Evolutionary conservation across 371 early-diverging fungal genomes (phyloP).

Genomic region (Mycotypha africana): DNA sequence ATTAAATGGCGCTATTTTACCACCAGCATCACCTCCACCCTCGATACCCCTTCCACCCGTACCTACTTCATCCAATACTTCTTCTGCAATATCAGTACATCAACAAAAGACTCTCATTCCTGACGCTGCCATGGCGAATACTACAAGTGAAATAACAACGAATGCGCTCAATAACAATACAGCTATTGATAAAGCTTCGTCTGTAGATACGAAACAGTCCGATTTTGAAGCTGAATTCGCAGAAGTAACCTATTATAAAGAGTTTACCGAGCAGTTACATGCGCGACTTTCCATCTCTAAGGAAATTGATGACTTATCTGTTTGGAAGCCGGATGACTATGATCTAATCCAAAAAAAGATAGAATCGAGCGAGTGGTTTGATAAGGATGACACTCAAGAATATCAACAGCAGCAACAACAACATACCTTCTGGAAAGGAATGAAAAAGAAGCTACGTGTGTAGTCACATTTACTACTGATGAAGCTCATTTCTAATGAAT

Average conservation of each 20-base stretch:
- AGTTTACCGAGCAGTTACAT: conserved; percentile 22
- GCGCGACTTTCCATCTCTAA: conserved; percentile 18
- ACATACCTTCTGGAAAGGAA: conserved; percentile 29
- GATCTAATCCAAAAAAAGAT: conserved; percentile 16
- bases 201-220: background rate
- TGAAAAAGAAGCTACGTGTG: conserved; percentile 25
- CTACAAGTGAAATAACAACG: no score
- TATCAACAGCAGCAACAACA: conserved; percentile 1
- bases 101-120: no score
- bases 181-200: conserved; percentile 1
- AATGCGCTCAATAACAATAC: no score
- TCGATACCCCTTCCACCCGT: conserved; percentile 20
- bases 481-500: no score
- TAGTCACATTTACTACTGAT: no score
- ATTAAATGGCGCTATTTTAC: conserved; percentile 14
- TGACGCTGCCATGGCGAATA: no score
- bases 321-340: conserved; percentile 22
- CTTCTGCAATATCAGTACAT: background rate
- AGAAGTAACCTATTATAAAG: conserved; percentile 17
- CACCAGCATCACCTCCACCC: conserved; percentile 24
- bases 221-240: conserved; percentile 7
- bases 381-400: background rate
- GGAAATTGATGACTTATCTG: conserved; percentile 20
- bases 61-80: background rate
- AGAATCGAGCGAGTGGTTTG: conserved; percentile 10